phyloP scores from a whole-genome alignment of 768 basidiomycete genomes.

The Panus rudis region DNA sequence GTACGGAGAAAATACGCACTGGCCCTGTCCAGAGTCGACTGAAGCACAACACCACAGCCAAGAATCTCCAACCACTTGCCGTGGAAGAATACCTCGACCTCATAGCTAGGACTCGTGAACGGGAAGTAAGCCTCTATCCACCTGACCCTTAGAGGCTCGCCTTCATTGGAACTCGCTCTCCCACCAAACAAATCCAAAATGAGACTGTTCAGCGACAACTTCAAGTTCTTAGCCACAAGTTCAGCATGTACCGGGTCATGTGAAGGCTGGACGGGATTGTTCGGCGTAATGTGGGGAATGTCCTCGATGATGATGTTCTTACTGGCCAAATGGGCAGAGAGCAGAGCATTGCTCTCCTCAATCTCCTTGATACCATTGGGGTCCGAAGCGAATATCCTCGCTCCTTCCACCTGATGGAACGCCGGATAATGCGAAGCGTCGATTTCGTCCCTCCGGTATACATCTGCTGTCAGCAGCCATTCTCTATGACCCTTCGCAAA shows the following conservation, averaged over 20 bases:
- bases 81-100: slow-evolving; percentile 94
- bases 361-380: slow-evolving; percentile 52
- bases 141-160: slow-evolving; percentile 76
- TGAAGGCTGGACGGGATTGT: slow-evolving; percentile 74
- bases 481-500: slow-evolving; percentile 69
- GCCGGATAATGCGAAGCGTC: slow-evolving; percentile 95
- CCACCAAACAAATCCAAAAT: slow-evolving; percentile 78
- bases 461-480: slow-evolving; percentile 94
- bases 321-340: slow-evolving; percentile 50
- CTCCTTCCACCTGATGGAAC: slow-evolving; percentile 98
- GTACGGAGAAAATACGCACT: slow-evolving; percentile 42
- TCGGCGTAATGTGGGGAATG: slow-evolving; percentile 58
- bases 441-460: slow-evolving; percentile 97
- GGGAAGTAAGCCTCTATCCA: slow-evolving; percentile 99
- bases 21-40: slow-evolving; percentile 81
- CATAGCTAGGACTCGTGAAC: slow-evolving; percentile 95
- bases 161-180: slow-evolving; percentile 37
- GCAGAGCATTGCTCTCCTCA: slow-evolving; percentile 60
- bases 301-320: slow-evolving; percentile 88
- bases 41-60: slow-evolving; percentile 87
- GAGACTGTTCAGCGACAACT: slow-evolving; percentile 82
- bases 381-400: slow-evolving; percentile 66
- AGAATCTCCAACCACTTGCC: slow-evolving; percentile 97
- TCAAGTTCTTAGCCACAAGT: slow-evolving; percentile 77
- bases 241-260: slow-evolving; percentile 73